Evolutionary conservation across 371 early-diverging fungal species (phyloP).

Genomic region (Choanephora cucurbitarum): DNA sequence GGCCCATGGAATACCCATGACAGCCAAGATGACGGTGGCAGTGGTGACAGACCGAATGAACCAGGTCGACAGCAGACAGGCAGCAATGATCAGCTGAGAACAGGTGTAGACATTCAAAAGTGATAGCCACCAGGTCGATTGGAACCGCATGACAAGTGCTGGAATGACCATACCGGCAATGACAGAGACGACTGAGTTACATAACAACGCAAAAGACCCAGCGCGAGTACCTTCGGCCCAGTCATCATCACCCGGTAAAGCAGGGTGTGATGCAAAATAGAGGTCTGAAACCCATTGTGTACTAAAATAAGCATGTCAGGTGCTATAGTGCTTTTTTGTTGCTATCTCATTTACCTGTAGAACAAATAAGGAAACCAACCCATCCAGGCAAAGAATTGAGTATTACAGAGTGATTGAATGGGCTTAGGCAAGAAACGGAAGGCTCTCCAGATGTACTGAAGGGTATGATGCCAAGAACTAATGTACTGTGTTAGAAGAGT

Average conservation of each 20-base stretch:
- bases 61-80: constrained; percentile 56
- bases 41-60: constrained; percentile 49
- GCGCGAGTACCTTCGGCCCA: constrained; percentile 61
- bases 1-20: constrained; percentile 78
- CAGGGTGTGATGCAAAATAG: constrained; percentile 42
- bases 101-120: constrained; percentile 60
- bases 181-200: constrained; percentile 67
- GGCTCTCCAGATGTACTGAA: constrained; percentile 55
- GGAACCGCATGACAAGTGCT: constrained; percentile 34
- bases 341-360: constrained; percentile 39
- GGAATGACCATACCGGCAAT: constrained; percentile 62
- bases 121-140: constrained; percentile 36
- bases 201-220: constrained; percentile 74
- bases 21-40: constrained; percentile 62
- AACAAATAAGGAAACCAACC: constrained; percentile 80
- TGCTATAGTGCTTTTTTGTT: no score
- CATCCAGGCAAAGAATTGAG: constrained; percentile 83
- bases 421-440: constrained; percentile 58
- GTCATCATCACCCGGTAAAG: constrained; percentile 22
- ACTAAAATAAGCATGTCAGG: constrained; percentile 14
- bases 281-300: constrained; percentile 64
- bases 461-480: constrained; percentile 52
- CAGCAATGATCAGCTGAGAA: constrained; percentile 60
- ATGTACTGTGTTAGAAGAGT: no score
- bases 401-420: constrained; percentile 67